A percentile compares a stretch with the other conserved stretches of the same genome.
phyloP scores from a whole-genome alignment of 2,329 filamentous ascomycete species.

The Aureobasidium sp. region DNA sequence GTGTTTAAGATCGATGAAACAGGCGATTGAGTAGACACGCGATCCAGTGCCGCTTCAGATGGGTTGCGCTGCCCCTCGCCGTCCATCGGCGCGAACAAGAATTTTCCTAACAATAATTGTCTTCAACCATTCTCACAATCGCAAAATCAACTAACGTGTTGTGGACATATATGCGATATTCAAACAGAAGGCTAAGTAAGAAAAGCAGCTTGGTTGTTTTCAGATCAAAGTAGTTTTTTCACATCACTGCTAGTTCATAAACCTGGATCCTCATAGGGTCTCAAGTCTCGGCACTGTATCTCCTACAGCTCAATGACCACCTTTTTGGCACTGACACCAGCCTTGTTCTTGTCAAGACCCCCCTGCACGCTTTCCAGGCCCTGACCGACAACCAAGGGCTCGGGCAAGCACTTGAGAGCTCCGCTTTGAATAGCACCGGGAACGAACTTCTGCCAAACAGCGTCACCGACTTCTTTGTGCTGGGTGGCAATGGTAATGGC shows the following conservation, averaged over 20 bases:
- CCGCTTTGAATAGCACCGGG: slow-evolving; percentile 27
- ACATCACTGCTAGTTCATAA: not conserved
- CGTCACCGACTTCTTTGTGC: slow-evolving; percentile 24
- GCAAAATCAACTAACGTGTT: too few relatives aligned
- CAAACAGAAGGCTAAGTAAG: not conserved
- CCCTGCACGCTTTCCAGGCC: slow-evolving; percentile 33
- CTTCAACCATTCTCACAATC: too few relatives aligned
- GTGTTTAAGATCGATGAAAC: not conserved
- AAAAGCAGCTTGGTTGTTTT: not conserved
- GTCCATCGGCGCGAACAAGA: not conserved
- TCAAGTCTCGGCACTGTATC: too few relatives aligned
- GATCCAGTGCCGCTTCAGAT: too few relatives aligned
- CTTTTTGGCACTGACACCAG: slow-evolving; percentile 35
- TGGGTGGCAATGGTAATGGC: slow-evolving; percentile 17
- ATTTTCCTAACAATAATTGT: not conserved
- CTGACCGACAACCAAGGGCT: slow-evolving; percentile 32
- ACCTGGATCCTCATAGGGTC: not conserved
- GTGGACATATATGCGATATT: too few relatives aligned
- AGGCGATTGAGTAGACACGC: too few relatives aligned
- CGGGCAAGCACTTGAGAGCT: slow-evolving; percentile 27
- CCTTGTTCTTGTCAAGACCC: slow-evolving; percentile 31
- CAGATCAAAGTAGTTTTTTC: not conserved
- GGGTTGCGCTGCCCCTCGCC: too few relatives aligned
- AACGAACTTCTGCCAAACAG: slow-evolving; percentile 29
- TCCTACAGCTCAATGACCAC: slow-evolving; percentile 27